Conservation (phyloP, 352 stramenopile species). For the Pythium insidiosum region DNA sequence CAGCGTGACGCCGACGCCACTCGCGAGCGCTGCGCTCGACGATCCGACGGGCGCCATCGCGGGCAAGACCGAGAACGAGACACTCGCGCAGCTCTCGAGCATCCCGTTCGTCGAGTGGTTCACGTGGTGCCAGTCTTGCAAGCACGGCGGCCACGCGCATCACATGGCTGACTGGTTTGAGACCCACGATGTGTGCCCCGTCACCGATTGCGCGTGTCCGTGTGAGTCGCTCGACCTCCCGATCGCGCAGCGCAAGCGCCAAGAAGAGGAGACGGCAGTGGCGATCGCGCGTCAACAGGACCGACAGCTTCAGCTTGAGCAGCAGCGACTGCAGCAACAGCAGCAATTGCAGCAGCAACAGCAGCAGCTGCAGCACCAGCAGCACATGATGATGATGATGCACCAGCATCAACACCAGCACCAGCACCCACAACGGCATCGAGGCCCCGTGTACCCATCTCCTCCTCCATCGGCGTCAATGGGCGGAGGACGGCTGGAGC, state of each 20-base stretch:
- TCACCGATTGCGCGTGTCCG: constrained; percentile 90
- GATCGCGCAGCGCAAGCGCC: constrained; percentile 45
- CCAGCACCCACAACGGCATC: constrained; percentile 1
- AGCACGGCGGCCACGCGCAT: constrained; percentile 88
- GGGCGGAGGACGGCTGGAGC: neutral
- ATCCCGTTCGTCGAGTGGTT: constrained; percentile 95
- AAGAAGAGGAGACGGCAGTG: constrained; percentile 29
- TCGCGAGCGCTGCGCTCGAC: constrained; percentile 27
- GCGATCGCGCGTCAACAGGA: constrained; percentile 6
- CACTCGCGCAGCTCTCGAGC: constrained; percentile 84
- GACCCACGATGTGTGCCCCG: constrained; percentile 83
- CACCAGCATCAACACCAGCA: constrained; percentile 2
- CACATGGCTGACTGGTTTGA: constrained; percentile 93
- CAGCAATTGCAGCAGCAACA: constrained; percentile 3
- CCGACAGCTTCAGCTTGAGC: constrained; percentile 20
- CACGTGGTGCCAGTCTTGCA: constrained; percentile 91
- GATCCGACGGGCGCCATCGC: constrained; percentile 31
- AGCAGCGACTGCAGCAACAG: constrained; percentile 11
- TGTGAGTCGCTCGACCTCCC: constrained; percentile 81
- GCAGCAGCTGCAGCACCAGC: constrained; percentile 1
- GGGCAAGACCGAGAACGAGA: constrained; percentile 77
- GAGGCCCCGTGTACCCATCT: neutral
- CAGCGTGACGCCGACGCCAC: neutral
- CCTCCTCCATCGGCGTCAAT: neutral
- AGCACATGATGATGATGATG: too few species aligned